phyloP scores from a whole-genome alignment of 2,329 filamentous ascomycete species.

The Ascochyta fabae region DNA sequence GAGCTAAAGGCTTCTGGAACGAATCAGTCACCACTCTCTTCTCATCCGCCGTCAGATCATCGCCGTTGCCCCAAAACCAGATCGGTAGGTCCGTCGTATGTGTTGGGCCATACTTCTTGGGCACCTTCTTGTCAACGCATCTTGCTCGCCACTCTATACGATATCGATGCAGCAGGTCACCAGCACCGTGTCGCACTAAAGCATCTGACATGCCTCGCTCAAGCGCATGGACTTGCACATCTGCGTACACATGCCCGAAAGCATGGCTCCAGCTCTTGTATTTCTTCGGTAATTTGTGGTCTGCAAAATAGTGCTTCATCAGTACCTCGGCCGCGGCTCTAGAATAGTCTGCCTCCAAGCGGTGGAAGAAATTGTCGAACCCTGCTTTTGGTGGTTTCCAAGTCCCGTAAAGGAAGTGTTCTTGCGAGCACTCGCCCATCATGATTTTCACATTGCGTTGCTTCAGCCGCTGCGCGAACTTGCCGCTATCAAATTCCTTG shows the following conservation, averaged over 20 bases:
- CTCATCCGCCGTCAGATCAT: constrained; percentile 51
- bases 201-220: constrained; percentile 59
- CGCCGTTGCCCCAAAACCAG: constrained; percentile 63
- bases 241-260: constrained; percentile 63
- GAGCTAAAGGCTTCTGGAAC: constrained; percentile 49
- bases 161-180: constrained; percentile 58
- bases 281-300: constrained; percentile 46
- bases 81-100: constrained; percentile 61
- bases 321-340: constrained; percentile 52
- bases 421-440: constrained; percentile 62
- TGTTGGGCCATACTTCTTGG: constrained; percentile 60
- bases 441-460: constrained; percentile 57
- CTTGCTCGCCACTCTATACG: constrained; percentile 61
- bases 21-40: constrained; percentile 49
- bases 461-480: constrained; percentile 55
- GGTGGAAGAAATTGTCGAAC: constrained; percentile 51
- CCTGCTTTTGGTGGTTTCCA: constrained; percentile 57
- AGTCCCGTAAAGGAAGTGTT: constrained; percentile 59
- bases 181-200: constrained; percentile 53
- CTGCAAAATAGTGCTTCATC: constrained; percentile 54
- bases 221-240: constrained; percentile 62
- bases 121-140: constrained; percentile 53
- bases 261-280: constrained; percentile 58
- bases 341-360: constrained; percentile 62
- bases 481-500: constrained; percentile 55